Evolutionary conservation across 768 basidiomycete genomes (phyloP), one percentile per base, ranked within the genome.

Genomic region (Leucosporidium creatinivorum): DNA sequence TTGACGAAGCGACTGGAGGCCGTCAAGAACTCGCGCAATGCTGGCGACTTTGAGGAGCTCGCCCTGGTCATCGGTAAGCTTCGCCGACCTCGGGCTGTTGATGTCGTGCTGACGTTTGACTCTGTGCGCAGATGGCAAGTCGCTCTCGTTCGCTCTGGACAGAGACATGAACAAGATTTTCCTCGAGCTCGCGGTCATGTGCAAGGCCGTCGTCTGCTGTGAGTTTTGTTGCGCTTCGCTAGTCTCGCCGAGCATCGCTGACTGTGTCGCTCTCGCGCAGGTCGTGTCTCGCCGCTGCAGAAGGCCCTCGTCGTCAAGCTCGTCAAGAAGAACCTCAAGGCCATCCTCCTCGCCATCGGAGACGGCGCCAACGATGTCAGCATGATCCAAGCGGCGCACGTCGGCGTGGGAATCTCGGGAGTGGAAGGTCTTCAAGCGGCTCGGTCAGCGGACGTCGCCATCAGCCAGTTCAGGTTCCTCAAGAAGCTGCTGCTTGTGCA

Each of bases 391-490:
- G 94, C 94, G 47, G 94, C 94, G 0, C 94, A 98, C 76, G 90
- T 98, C 56, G 94, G 94, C 36, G 88, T 98, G 63, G 94, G 94
- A 74, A 98, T 98, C 58, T 97, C 93, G 55, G 94, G 94, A 62
- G 89, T 97, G 28, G 94, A 99, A 88, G 96, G 96, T 79, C 81
- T 99, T 7, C 96, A 98, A 88, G 96, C 96, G 54, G 96, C 96
- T 47, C 86, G 96, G 56, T 94, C 93, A 39, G 91, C 96, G 19
- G 96, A 99, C 78, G 87, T 99, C 49, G 91, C 96, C 0, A 99
- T 99, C 70, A 74, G 70, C 44, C 94, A 99, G 79, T 99, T 99
- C 82, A 84, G 94, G 26, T 98, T 82, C 80, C 80, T 99, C 71
- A 93, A 92, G 80, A 99, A 99, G 78, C 79, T 98, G 30, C 78